Evolutionary conservation across 2,329 filamentous ascomycete genomes (phyloP), one percentile per base, ranked within the genome.

Genomic region (Colletotrichum chrysophilum): DNA sequence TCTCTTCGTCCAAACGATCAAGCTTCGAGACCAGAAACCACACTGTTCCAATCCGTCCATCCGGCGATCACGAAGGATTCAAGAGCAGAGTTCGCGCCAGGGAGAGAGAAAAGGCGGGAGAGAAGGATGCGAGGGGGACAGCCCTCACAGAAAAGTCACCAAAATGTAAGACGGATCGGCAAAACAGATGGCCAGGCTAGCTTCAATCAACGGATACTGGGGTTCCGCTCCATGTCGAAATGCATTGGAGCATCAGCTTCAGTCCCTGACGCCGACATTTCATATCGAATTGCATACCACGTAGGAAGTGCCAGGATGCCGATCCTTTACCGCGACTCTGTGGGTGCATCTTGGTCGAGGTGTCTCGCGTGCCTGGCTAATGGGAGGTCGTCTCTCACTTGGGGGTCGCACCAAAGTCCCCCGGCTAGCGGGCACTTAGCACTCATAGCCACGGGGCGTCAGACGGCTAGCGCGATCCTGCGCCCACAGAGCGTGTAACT

Each of bases 381-480:
- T 34, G 13, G 32, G 43, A 52, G n/a, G 43, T 28, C 28, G 58
- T 34, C 30, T 62, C 1, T 34, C 21, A n/a, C 32, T 32, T 61
- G 30, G n/a, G n/a, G 43, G 43, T 52, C 43, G 43, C n/a, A 52
- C 43, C 43, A 52, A 52, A 52, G 43, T 52, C 43, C 43, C 43
- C 43, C 43, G n/a, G 43, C 43, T 26, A 55, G 26, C 24, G n/a
- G 10, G 43, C 68, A 52, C 43, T 62, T 71, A 48, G 68, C 68
- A 38, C n/a, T 24, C 62, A 72, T 66, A 30, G 70, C 74, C 48
- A 68, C 70, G 28, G 70, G 70, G 70, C 64, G 28, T 65, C 43
- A 30, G 65, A 56, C 72, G 30, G 43, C 36, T 76, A 74, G 74
- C 58, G 74, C 70, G 1, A 69, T 62, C 71, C 74, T 65, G 34